phyloP scores from a whole-genome alignment of 371 early-diverging fungal genomes.

The Rhizopus stolonifer region DNA sequence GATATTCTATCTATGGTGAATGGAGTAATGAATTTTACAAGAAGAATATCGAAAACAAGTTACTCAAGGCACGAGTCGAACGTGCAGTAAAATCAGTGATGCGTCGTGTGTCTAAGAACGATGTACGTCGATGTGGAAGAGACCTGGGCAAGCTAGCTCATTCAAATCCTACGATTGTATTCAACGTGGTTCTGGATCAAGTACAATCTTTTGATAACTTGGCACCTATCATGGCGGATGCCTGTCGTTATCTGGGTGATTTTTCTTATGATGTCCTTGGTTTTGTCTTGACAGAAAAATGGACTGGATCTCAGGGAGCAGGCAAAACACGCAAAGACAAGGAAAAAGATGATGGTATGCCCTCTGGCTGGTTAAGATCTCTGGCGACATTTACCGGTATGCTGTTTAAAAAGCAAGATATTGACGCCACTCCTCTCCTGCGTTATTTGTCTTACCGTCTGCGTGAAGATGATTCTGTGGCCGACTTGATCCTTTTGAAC shows the following conservation, averaged over 20 bases:
- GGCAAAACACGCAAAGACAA: conserved; percentile 40
- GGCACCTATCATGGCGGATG: conserved; percentile 83
- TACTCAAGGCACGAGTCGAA: conserved; percentile 54
- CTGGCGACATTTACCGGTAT: conserved; percentile 75
- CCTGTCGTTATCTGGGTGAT: conserved; percentile 78
- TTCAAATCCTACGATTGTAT: conserved; percentile 80
- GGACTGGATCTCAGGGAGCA: conserved; percentile 56
- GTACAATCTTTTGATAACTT: conserved; percentile 86
- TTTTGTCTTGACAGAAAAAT: conserved; percentile 70
- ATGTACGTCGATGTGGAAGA: conserved; percentile 78
- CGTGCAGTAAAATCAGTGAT: conserved; percentile 64
- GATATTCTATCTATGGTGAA: conserved; percentile 78
- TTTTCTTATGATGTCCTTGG: conserved; percentile 85
- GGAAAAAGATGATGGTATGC: conserved; percentile 64
- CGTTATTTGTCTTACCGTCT: conserved; percentile 71
- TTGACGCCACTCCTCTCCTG: conserved; percentile 65
- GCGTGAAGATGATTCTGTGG: conserved; percentile 43
- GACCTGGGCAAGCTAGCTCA: conserved; percentile 81
- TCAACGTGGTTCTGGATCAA: conserved; percentile 73
- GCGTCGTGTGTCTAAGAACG: conserved; percentile 81
- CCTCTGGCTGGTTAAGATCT: conserved; percentile 52
- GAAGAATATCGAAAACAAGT: conserved; percentile 45
- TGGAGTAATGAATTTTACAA: conserved; percentile 72
- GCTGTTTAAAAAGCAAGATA: conserved; percentile 68
- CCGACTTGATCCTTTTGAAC: conserved; percentile 62